Evolutionary conservation across 331 rosid genomes (phyloP).

Genomic region (Rosa hybrid): DNA sequence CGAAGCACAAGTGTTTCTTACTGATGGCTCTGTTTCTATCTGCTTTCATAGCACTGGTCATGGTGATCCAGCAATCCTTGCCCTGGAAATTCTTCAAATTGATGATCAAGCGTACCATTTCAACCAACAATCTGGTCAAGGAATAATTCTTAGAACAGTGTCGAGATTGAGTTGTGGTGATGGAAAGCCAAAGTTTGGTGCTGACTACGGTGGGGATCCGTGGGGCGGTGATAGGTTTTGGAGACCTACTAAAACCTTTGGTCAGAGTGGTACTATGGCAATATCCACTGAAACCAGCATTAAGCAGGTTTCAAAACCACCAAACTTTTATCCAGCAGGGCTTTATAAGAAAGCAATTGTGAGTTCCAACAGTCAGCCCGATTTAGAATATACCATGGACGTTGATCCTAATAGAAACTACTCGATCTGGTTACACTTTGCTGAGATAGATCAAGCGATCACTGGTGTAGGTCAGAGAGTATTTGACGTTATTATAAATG

Average conservation of each 20-base stretch:
- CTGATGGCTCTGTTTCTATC: constrained; percentile 66
- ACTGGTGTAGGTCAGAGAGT: constrained; percentile 69
- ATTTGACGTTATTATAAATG: constrained; percentile 74
- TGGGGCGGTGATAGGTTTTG: constrained; percentile 98
- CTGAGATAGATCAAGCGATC: constrained; percentile 74
- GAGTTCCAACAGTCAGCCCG: constrained; percentile 64
- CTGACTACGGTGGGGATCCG: constrained; percentile 57
- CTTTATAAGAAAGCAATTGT: constrained; percentile 75
- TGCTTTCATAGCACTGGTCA: constrained; percentile 99
- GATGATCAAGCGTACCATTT: constrained; percentile 64
- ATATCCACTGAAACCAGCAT: constrained; percentile 69
- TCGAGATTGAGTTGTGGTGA: constrained; percentile 79
- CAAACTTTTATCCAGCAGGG: constrained; percentile 87
- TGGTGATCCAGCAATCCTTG: constrained; percentile 91
- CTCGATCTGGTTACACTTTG: constrained; percentile 92
- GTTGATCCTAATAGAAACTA: constrained; percentile 93
- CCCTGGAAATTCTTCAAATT: constrained; percentile 91
- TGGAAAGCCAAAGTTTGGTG: constrained; percentile 72
- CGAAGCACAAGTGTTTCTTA: constrained; percentile 67
- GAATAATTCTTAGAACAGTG: constrained; percentile 68
- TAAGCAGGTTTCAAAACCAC: constrained; percentile 61
- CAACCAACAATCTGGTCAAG: constrained; percentile 56
- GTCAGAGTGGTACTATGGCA: constrained; percentile 53
- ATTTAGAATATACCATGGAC: constrained; percentile 63
- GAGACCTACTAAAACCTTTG: constrained; percentile 52